Evolutionary conservation across 495 filamentous ascomycete species (phyloP).

Genomic region (Penicillium pulvis): DNA sequence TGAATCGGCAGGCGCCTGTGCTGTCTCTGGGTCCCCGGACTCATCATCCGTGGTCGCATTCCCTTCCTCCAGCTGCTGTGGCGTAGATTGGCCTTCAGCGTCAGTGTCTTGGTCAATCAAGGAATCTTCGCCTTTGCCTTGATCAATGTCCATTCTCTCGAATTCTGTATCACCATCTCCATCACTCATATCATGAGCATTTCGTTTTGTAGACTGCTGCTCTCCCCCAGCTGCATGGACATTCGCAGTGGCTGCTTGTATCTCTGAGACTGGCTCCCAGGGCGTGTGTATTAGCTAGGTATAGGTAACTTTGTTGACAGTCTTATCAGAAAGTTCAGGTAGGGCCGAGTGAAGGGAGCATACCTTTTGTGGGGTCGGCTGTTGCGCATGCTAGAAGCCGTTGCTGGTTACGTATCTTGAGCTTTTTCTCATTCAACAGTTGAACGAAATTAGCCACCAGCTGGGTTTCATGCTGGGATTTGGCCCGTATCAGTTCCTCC

Average conservation of each 20-base stretch:
- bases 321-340: background rate
- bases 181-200: conserved; percentile 28
- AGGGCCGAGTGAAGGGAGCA: conserved; percentile 1
- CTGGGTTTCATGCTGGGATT: conserved; percentile 67
- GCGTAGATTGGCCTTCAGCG: conserved; percentile 40
- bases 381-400: conserved; percentile 63
- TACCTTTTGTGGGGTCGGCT: conserved; percentile 51
- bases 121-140: conserved; percentile 23
- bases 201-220: conserved; percentile 47
- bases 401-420: conserved; percentile 86
- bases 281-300: background rate
- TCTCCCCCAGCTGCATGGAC: conserved; percentile 12
- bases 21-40: conserved; percentile 1
- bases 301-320: background rate
- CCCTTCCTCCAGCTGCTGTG: conserved; percentile 36
- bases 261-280: conserved; percentile 26
- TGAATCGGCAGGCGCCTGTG: background rate
- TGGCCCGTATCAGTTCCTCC: conserved; percentile 64
- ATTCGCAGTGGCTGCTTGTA: conserved; percentile 25
- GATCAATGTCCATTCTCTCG: conserved; percentile 63
- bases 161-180: conserved; percentile 50
- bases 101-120: conserved; percentile 40
- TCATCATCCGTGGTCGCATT: conserved; percentile 47
- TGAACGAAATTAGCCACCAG: conserved; percentile 70
- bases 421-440: conserved; percentile 83